Percentiles rank a stretch among this genome's conserved stretches.
Evolutionary conservation across 2,329 filamentous ascomycete genomes (phyloP).

Genomic region (Claviceps monticola): DNA sequence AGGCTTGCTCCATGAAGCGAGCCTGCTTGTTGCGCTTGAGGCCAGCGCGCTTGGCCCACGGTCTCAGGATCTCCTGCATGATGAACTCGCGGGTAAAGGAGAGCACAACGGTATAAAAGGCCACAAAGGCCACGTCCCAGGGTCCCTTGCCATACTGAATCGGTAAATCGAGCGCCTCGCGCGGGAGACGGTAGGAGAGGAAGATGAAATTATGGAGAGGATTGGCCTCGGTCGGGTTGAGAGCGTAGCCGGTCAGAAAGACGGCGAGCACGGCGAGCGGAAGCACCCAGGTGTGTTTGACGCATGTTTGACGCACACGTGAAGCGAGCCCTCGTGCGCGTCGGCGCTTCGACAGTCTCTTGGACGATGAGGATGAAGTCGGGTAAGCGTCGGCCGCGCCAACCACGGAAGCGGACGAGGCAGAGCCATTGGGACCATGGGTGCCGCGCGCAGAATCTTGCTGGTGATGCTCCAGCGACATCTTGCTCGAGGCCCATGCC

Average conservation of each 20-base stretch:
- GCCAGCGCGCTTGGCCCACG: conserved; percentile 55
- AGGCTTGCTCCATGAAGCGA: conserved; percentile 92
- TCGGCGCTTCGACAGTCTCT: conserved; percentile 38
- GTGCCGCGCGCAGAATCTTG: conserved; percentile 3
- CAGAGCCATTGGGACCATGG: conserved; percentile 8
- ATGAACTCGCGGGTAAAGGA: conserved; percentile 91
- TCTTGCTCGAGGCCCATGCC: conserved; percentile 37
- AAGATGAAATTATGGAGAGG: conserved; percentile 72
- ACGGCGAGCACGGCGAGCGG: conserved; percentile 55
- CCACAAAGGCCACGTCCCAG: conserved; percentile 74
- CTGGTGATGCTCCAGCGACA: conserved; percentile 22
- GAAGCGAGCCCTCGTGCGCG: conserved; percentile 36
- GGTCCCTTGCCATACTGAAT: conserved; percentile 77
- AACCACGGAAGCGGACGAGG: background rate
- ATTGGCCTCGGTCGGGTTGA: conserved; percentile 67
- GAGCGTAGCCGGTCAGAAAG: conserved; percentile 53
- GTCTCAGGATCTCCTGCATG: conserved; percentile 80
- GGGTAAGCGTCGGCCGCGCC: conserved; percentile 2
- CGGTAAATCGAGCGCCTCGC: conserved; percentile 26
- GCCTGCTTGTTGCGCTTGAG: conserved; percentile 69
- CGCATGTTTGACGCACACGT: conserved; percentile 37
- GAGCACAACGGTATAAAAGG: conserved; percentile 79
- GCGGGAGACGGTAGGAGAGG: conserved; percentile 68
- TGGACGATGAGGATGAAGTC: conserved; percentile 12
- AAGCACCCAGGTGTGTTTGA: conserved; percentile 47